Conservation (phyloP, 2,329 filamentous ascomycete genomes). For the Mollisia scopiformis region DNA sequence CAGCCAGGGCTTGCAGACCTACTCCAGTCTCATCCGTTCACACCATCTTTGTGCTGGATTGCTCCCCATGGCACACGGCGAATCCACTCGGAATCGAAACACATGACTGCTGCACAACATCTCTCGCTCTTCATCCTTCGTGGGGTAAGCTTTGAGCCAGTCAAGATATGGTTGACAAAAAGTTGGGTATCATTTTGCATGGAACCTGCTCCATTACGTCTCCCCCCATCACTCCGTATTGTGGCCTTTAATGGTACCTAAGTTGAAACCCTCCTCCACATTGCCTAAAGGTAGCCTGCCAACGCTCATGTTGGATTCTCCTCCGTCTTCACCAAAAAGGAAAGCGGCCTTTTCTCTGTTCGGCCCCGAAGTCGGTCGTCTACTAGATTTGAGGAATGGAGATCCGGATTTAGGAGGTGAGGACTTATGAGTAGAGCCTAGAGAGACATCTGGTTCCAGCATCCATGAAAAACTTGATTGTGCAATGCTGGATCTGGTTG, state of each 20-base stretch:
- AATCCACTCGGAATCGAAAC: slow-evolving; percentile 6
- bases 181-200: neutral
- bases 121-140: neutral
- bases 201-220: neutral
- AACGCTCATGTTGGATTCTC: slow-evolving; percentile 20
- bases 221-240: slow-evolving; percentile 19
- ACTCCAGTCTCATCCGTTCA: neutral
- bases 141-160: neutral
- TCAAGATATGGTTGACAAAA: neutral
- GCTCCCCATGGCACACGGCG: neutral
- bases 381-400: slow-evolving; percentile 33
- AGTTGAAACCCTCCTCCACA: slow-evolving; percentile 33
- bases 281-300: slow-evolving; percentile 24
- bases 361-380: slow-evolving; percentile 27
- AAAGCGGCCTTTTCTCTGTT: slow-evolving; percentile 38
- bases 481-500: slow-evolving; percentile 67
- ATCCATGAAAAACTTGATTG: slow-evolving; percentile 82
- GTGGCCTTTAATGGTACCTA: slow-evolving; percentile 30
- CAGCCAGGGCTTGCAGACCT: neutral
- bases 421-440: slow-evolving; percentile 19
- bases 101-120: slow-evolving; percentile 1
- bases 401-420: slow-evolving; percentile 32
- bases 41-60: neutral
- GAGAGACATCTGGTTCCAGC: slow-evolving; percentile 54
- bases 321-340: slow-evolving; percentile 37